Conservation (phyloP, 441 rosid species). For the Manihot esculenta region DNA sequence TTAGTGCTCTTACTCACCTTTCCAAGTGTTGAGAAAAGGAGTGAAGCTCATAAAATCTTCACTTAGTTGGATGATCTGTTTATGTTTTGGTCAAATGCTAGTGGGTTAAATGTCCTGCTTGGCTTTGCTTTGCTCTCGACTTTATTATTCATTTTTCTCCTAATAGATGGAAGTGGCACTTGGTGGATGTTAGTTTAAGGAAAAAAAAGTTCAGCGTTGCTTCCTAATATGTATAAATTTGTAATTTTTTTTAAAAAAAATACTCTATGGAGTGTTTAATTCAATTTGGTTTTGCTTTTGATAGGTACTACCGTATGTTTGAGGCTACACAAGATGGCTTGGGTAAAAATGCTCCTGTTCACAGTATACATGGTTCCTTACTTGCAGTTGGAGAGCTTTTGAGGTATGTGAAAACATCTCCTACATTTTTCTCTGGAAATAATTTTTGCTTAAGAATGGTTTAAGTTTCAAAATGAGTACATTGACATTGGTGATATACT, state of each 20-base stretch:
- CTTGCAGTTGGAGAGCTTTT: slow-evolving; percentile 99
- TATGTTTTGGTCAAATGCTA: background rate
- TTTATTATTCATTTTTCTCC: background rate
- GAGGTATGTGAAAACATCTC: slow-evolving; percentile 46
- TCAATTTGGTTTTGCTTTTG: slow-evolving; percentile 20
- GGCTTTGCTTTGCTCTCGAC: background rate
- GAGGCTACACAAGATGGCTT: slow-evolving; percentile 99
- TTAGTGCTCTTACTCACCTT: background rate
- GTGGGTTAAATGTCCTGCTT: background rate
- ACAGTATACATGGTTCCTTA: slow-evolving; percentile 98
- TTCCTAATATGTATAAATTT: background rate
- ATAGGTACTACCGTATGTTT: slow-evolving; percentile 98
- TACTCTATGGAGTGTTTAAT: background rate
- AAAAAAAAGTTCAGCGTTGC: background rate
- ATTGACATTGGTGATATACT: background rate
- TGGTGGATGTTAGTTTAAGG: background rate
- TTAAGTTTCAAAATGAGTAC: background rate
- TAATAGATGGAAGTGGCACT: background rate
- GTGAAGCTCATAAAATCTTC: background rate
- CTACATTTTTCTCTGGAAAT: background rate
- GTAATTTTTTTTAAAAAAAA: background rate
- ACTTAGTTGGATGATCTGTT: background rate
- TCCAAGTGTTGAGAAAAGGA: background rate
- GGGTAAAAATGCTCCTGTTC: slow-evolving; percentile 94
- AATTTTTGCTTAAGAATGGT: background rate